These are phyloP conservation scores for Cryptococcus wingfieldii DNA, from an alignment of 1,284 basidiomycete species.

Conservation along the genomic window DNA sequence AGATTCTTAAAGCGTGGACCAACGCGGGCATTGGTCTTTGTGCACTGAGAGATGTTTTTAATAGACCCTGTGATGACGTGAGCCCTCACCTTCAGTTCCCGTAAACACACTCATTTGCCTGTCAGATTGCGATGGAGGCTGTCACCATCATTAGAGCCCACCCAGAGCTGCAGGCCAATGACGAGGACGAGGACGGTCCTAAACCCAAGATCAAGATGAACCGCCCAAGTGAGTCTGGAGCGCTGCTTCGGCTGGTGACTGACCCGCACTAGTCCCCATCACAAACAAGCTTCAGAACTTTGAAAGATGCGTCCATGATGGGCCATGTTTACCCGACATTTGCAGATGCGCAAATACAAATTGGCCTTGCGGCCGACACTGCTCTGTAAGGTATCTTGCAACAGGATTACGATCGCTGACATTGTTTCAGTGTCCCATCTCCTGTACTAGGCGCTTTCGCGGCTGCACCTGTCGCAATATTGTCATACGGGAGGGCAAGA, in stretches of 20 bases:
- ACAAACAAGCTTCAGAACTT: neutral
- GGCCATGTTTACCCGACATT: constrained; percentile 5
- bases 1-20: neutral
- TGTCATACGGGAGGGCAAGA: neutral
- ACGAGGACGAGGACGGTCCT: no score
- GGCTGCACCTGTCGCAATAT: neutral
- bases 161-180: neutral
- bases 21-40: neutral
- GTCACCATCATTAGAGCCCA: neutral
- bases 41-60: neutral
- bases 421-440: neutral
- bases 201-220: neutral
- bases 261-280: neutral
- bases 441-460: neutral
- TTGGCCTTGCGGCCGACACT: constrained; percentile 14
- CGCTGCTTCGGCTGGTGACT: neutral
- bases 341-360: constrained; percentile 8
- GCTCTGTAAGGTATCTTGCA: constrained; percentile 4
- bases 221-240: neutral
- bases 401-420: neutral
- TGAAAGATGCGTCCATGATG: constrained; percentile 10
- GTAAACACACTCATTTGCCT: neutral
- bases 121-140: neutral
- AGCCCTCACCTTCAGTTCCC: neutral
- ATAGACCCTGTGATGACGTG: neutral